Evolutionary conservation across 345 rosid genomes (phyloP), one percentile per base, ranked within the genome.

Genomic region (Boechera divaricarpa): DNA sequence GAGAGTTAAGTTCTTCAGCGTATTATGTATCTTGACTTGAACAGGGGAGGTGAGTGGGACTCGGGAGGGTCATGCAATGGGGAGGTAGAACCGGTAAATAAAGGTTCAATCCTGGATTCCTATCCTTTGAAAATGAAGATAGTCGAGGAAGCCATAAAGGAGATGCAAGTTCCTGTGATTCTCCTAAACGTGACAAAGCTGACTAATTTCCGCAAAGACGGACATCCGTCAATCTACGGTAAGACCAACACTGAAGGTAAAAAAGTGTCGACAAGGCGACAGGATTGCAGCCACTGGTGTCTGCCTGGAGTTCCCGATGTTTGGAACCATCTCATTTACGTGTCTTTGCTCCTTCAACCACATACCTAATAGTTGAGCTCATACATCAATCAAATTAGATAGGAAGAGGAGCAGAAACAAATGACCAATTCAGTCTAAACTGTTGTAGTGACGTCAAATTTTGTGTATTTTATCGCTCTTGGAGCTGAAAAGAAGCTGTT

Each of bases 281-380:
- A 94, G 69, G 97, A 94, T 75, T 94, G 98, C 82, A 94, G 98
- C 81, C 98, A 94, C 69, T 94, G 98, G 98, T 94, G 97, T 81
- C 87, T 94, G 76, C 98, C 97, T 0, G 97, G 98, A 29, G 90
- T 94, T 42, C 98, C 97, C 1, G 98, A 94, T 79, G 85, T 89
- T 29, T 94, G 97, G 95, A 94, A 94, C 81, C 95, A 94, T 84
- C 92, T 94, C 24, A 88, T 94, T 31, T 94, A 94, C 68, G 91
- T 88, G 6, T 81, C 82, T 24, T 78, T 93, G 66, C 76, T 86
- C 65, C 63, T 85, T 63, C 82, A 82, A 67, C 77, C 72, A 48
- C 62, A 71, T 57, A 16, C 67, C 55, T 63, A 28, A 53, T 26
- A 33, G 21, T 41, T 24, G 41, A 61, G 63, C 18, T 38, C 58